Evolutionary conservation across 2,329 filamentous ascomycete species (phyloP), one percentile per base, ranked within the genome.

Genomic region (Parafenestella ontariensis): DNA sequence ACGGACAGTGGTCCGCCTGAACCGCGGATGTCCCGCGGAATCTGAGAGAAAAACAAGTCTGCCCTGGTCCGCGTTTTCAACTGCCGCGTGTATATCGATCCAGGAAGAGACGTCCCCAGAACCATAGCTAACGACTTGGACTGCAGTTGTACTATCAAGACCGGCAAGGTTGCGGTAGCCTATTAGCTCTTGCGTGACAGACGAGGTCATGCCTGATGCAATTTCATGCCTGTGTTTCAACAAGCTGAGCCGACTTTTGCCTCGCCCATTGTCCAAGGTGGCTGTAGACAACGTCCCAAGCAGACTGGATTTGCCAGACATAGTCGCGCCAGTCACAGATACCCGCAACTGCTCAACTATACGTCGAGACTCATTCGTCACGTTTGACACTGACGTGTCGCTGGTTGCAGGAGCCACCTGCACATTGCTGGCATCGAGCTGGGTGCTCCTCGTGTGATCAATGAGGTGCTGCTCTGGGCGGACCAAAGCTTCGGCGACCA

Each of bases 201-300:
- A 98, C 71, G 92, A 97, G 1, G 95, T 99, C 59, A 96, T 83
- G 0, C 95, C 95, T 2, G 94, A 96, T 3, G 85, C 89, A 52
- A 98, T 90, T 73, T 99, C 95, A 71, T 99, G 95, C 10, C 91
- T 87, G 76, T 99, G 95, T 72, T 92, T 96, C 26, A 99, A 81
- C 46, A 98, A 82, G 67, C 91, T 94, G 23, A 97, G 81, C 48
- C 95, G 86, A 71, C 92, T 96, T 71, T 92, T 95, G 0, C 95
- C 95, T 59, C 93, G 84, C 0, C 94, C 94, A 73, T 98, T 97
- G 72, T 99, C 95, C 17, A 96, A 80, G 1, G 88, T 89, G 1
- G 92, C 92, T 0, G 92, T 96, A 0, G 91, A 94, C 23, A 99
- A 77, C 0, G 91, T 96, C 0, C 95, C 95, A 1, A 99, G 77